Evolutionary conservation across 768 basidiomycete genomes (phyloP), one percentile per base, ranked within the genome.

Genomic region (Chiua virens): DNA sequence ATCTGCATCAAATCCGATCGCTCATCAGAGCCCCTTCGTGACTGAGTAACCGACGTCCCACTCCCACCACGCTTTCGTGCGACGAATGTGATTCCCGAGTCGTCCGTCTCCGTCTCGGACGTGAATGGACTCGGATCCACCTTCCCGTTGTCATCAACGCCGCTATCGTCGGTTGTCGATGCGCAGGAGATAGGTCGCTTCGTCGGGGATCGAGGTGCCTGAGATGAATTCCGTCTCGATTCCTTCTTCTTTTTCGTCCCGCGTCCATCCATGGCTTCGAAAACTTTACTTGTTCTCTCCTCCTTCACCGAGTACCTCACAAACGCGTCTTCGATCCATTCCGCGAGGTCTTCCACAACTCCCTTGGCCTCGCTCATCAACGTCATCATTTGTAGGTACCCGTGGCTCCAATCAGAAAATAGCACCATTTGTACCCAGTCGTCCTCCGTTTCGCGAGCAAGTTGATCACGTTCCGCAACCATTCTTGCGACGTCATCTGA

Each of bases 351-450:
- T 54, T 83, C 78, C 56, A 95, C 85, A 20, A 86, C 88, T 50
- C 79, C 81, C 63, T 78, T 81, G 15, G 89, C 92, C 60, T 95
- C 93, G 37, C 71, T 74, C 83, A 99, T 89, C 59, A 98, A 69
- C 21, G 81, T 73, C 35, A 87, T 80, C 96, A 99, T 99, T 74
- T 97, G 96, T 60, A 96, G 78, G 73, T 93, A 98, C 34, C 93
- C 96, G 69, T 97, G 94, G 61, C 91, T 92, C 97, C 95, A 98
- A 42, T 95, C 95, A 27, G 90, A 89, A 69, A 96, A 92, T 50
- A 98, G 80, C 56, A 90, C 85, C 77, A 93, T 86, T 67, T 89
- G 87, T 20, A 97, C 92, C 94, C 94, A 95, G 66, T 97, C 94
- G 55, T 90, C 86, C 53, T 98, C 97, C 45, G 77, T 82, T 71